Base-by-base conservation (phyloP, 192 early-diverging fungal species). In the Coemansia sp. region DNA sequence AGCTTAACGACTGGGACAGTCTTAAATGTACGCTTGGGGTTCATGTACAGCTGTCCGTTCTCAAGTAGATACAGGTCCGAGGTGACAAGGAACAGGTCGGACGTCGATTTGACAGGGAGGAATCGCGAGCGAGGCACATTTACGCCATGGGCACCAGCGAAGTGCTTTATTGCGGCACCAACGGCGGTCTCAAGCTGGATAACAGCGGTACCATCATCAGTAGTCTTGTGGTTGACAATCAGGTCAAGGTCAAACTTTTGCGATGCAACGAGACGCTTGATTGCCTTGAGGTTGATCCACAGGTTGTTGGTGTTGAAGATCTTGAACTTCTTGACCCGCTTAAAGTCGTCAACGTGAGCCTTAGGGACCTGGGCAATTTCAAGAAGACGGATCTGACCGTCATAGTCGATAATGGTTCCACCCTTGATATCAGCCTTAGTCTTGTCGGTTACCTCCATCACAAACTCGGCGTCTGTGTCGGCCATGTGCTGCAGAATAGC, bases 391-490 rank as follows among this genome's bases (percentile, higher is more conserved):
- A 99, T 86, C 54, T 83, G 80, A 22, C 92, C 95, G 57, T 98
- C 93, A 79, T 99, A 96, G 62, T 99, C 93, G 61, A 99, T 94
- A 21, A 99, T 78, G n/a, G 97, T 99, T 62, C 97, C 95, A 63
- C 95, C 97, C 87, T 99, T 99, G 78, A 99, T 91, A 73, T 99
- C 97, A 27, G 95, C 93, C 83, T 96, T 94, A 44, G 94, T 99
- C 86, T 99, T 99, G 85, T 99, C 91, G 6, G 94, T 97, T 17
- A 99, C 93, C 73, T 99, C 97, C 97, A 99, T 99, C 45, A 98
- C 80, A 70, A 96, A 99, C 70, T 96, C 95, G 43, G 94, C 85
- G 14, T 82, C 88, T 46, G 87, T 86, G 40, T 84, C 82, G 33
- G 87, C 89, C 86, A 99, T 87, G 70, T 99, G 92, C 64, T 92